Evolutionary conservation across 345 rosid species (phyloP).

Genomic region (Eucalyptus polybractea): DNA sequence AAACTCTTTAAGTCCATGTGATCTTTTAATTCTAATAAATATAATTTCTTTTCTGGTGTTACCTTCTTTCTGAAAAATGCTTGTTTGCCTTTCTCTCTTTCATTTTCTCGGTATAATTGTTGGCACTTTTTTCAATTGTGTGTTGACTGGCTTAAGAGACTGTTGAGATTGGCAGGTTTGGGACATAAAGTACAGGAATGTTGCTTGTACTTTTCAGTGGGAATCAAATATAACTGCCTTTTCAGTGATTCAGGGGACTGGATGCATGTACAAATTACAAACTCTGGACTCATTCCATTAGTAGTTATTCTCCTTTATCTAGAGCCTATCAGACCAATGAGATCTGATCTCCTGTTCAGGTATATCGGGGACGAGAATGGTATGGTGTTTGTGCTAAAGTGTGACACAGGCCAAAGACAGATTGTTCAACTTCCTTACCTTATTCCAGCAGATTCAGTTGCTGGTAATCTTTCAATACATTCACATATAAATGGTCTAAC

Average conservation of each 20-base stretch:
- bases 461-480: slow-evolving; percentile 28
- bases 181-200: slow-evolving; percentile 56
- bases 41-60: neutral
- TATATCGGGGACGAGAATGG: slow-evolving; percentile 81
- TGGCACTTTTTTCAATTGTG: neutral
- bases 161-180: slow-evolving; percentile 50
- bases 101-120: neutral
- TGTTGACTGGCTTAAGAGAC: slow-evolving; percentile 2
- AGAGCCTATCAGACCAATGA: neutral
- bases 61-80: neutral
- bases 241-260: slow-evolving; percentile 56
- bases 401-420: slow-evolving; percentile 33
- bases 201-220: slow-evolving; percentile 46
- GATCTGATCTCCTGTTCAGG: slow-evolving; percentile 17
- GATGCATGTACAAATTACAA: slow-evolving; percentile 40
- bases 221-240: slow-evolving; percentile 80
- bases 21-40: neutral
- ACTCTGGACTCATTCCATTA: neutral
- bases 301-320: neutral
- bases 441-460: slow-evolving; percentile 49
- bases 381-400: slow-evolving; percentile 52
- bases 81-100: neutral
- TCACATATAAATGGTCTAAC: neutral
- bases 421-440: slow-evolving; percentile 49
- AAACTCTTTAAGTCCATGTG: neutral